Evolutionary conservation across 192 early-diverging fungal species (phyloP), one percentile per base, ranked within the genome.

Genomic region (Mortierella alpina): DNA sequence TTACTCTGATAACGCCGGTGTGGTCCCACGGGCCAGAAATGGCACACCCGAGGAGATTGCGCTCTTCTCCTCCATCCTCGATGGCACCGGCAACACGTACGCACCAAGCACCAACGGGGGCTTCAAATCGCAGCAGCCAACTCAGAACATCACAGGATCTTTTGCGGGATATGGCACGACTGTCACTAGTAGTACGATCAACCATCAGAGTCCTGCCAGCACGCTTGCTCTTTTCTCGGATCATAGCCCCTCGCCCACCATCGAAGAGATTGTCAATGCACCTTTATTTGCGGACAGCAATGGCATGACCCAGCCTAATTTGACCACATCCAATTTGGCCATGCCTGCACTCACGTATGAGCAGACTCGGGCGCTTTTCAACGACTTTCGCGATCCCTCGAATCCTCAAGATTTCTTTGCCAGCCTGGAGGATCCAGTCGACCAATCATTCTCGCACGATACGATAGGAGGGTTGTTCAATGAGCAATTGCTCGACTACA

Each of bases 381-480:
- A 65, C 5, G 67, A 82, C 23, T 82, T 68, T 56, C 80, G 80
- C 9, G 80, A 82, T 45, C 55, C 80, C 14, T 75, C 80, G 23
- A 67, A 76, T 46, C 39, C 74, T 15, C 66, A 48, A 1, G 66
- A 69, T 48, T 64, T 69, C 50, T 76, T 69, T 44, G 12, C 74
- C 7, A n/a, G 52, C 22, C 64, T 69, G 41, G 74, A 76, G 22
- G 74, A 76, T 48, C 61, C 67, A 55, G 14, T 63, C 31, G 74
- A 76, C 6, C 9, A 54, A 0, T 31, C 60, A 0, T 69, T 69
- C 55, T 18, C 51, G 4, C 50, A 57, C 6, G 60, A 68, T 15
- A n/a, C 58, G 7, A 58, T 68, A 5, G 74, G 65, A 11, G 61
- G 67, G 8, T 14, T 76, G 15, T 76, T 76, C 17, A 72, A 70